Percentiles rank a stretch among this genome's conserved stretches.
These are phyloP conservation scores for Globisporangium iwayamae DNA, from an alignment of 352 stramenopile species.

Conservation along the genomic window DNA sequence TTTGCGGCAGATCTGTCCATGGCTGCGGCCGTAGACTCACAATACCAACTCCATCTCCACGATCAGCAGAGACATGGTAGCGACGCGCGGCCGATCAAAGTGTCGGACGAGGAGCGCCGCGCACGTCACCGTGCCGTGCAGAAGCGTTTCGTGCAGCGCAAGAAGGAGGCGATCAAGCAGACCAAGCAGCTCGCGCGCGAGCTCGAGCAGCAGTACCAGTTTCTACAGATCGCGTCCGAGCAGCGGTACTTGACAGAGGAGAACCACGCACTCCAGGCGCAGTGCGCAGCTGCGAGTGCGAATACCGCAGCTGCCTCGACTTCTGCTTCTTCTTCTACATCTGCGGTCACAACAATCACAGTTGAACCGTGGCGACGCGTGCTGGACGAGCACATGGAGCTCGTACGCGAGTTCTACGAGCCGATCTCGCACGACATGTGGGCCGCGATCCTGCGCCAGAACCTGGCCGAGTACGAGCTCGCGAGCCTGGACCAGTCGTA, in stretches of 20 bases:
- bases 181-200: constrained; percentile 29
- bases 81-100: neutral
- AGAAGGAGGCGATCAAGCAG: constrained; percentile 41
- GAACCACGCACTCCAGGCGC: constrained; percentile 28
- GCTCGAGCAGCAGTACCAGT: constrained; percentile 37
- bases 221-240: constrained; percentile 35
- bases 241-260: constrained; percentile 27
- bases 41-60: neutral
- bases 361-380: neutral
- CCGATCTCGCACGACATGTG: constrained; percentile 20
- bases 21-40: neutral
- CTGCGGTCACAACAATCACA: neutral
- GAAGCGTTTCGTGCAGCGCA: constrained; percentile 51
- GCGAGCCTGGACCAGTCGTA: constrained; percentile 25
- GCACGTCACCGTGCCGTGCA: constrained; percentile 48
- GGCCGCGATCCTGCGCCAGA: constrained; percentile 19
- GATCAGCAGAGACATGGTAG: too few species aligned
- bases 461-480: constrained; percentile 30
- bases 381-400: constrained; percentile 33
- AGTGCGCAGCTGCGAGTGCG: constrained; percentile 1
- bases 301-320: too few species aligned
- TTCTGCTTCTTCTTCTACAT: neutral
- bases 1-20: neutral
- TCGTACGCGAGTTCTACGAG: constrained; percentile 39
- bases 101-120: constrained; percentile 36